Base-by-base conservation (phyloP, 2,329 filamentous ascomycete species). In the Fusarium continuum region DNA sequence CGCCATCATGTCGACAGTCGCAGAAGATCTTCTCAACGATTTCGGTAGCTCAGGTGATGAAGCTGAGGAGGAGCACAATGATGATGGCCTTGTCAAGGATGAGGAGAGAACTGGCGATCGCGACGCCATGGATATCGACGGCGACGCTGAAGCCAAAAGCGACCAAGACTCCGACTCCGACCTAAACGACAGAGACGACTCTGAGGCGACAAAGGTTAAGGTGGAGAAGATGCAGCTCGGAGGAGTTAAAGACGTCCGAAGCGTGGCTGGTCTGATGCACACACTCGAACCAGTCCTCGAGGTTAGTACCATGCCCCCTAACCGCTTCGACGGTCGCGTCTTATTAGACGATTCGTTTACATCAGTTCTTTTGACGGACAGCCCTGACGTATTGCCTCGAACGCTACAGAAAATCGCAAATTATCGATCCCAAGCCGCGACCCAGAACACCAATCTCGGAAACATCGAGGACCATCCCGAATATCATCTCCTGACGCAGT, bases 391-490 rank as follows among this genome's bases (percentile, higher is more conserved):
- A 79, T 76, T 80, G 72, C 69, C 73, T 79, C 78, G 76, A 75
- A 75, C 75, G 72, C 73, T 73, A 61, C 81, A 95, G 91, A 91
- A 92, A 89, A 93, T 96, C 76, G 82, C 85, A 74, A 82, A 91
- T 71, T 95, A 88, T 78, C 88, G 91, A 78, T 86, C 85, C 35
- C 83, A 91, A 70, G 84, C 90, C 5, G 84, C 88, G 28, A 83
- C 88, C 54, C 85, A 83, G 59, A 86, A 84, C 25, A 85, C 83
- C 19, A 85, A 88, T 69, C 81, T 95, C 59, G 92, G 93, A 69
- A 93, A 91, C 51, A 88, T 96, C 70, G 93, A 97, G 77, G 92
- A 96, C 72, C 93, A 96, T 70, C 92, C 92, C 46, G 93, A 96
- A 75, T 97, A 96, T 77, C 88, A 92, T 75, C 86, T 97, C 29